A percentile compares a stretch with the other conserved stretches of the same genome.
Evolutionary conservation across 257 asterid species (phyloP).

Genomic region (Penstemon newberryi): DNA sequence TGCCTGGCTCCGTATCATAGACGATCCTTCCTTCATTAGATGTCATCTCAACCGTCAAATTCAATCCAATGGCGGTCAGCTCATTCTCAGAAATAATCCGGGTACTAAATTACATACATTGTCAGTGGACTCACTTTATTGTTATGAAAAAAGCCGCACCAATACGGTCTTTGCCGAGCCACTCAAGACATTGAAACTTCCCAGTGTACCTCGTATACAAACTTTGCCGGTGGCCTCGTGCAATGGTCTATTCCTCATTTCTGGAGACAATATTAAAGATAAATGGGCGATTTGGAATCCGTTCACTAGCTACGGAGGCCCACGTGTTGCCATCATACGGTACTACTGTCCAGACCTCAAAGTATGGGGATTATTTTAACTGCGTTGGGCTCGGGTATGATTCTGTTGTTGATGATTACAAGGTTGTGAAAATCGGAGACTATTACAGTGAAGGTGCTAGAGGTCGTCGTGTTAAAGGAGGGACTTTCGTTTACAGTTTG

Average conservation of each 20-base stretch:
- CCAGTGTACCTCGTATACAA: not conserved
- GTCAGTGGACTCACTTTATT: slow-evolving; percentile 10
- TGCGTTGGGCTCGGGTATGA: slow-evolving; percentile 20
- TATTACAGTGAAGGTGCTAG: no score
- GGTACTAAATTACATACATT: not conserved
- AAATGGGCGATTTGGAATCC: slow-evolving; percentile 33
- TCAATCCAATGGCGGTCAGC: not conserved
- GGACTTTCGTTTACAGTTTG: slow-evolving; percentile 14
- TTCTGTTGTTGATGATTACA: slow-evolving; percentile 12
- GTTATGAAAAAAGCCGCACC: not conserved
- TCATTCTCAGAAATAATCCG: not conserved
- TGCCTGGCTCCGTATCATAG: slow-evolving; percentile 18
- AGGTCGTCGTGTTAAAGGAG: no score
- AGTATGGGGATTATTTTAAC: not conserved
- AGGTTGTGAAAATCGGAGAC: slow-evolving; percentile 10
- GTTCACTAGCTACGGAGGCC: slow-evolving; percentile 17
- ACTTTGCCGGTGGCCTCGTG: slow-evolving; percentile 7
- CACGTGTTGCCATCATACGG: not conserved
- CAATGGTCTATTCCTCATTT: slow-evolving; percentile 26
- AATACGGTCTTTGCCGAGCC: not conserved
- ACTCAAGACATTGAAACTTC: not conserved
- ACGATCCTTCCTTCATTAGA: slow-evolving; percentile 19
- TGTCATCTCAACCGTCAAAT: slow-evolving; percentile 1
- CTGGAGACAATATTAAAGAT: not conserved
- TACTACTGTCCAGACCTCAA: not conserved